Conservation (phyloP, 73 alveolate genomes). For the Paramecium bursaria region DNA sequence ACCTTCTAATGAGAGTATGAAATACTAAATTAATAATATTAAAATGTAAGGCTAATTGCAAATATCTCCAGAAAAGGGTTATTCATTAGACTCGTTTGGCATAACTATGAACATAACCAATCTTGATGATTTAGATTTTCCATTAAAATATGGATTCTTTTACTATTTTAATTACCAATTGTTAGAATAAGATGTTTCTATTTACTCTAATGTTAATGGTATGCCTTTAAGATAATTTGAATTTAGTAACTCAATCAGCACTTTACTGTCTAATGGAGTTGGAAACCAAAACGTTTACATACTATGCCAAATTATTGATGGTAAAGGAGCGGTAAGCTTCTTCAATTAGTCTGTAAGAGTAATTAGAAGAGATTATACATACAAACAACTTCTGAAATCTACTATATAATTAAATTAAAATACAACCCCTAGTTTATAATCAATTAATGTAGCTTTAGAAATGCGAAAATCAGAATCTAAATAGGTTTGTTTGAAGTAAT, state of each 20-base stretch:
- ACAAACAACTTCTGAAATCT: background rate
- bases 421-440: background rate
- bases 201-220: background rate
- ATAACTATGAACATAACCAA: too few relatives aligned
- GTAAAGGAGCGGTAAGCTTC: background rate
- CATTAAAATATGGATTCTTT: background rate
- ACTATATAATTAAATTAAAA: background rate
- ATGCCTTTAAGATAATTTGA: too few relatives aligned
- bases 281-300: background rate
- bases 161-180: background rate
- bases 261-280: too few relatives aligned
- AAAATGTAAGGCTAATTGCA: background rate
- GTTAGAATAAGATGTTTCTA: background rate
- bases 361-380: background rate
- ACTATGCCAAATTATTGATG: background rate
- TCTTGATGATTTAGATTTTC: too few relatives aligned
- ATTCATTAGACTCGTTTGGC: constrained; percentile 1
- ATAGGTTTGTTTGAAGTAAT: constrained; percentile 16
- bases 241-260: too few relatives aligned
- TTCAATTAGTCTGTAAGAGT: background rate
- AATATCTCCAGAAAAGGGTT: background rate
- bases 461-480: background rate
- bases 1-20: constrained; percentile 8
- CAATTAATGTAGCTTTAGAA: background rate
- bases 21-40: too few relatives aligned